Base-by-base conservation (phyloP, 805 yeast genomes). In the Pichia sporocuriosa region DNA sequence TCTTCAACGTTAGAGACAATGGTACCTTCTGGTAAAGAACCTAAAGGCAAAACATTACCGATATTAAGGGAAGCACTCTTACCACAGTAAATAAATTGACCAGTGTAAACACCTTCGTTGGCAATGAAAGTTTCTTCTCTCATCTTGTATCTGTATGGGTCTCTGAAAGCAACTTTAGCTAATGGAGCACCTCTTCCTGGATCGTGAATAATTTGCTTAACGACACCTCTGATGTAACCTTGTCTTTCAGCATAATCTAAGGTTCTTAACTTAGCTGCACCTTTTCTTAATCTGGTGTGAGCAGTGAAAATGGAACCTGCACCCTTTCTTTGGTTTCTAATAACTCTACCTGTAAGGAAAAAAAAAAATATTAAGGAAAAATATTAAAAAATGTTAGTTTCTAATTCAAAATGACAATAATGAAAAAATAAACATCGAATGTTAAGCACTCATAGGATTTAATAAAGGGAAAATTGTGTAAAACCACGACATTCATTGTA, bases 261-360 rank as follows among this genome's bases (percentile, higher is more conserved):
- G 70, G 96, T 84, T 84, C 98, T 87, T 72, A 90, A 83, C 86
- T 90, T 90, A 70, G 98, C 98, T 71, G 98, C 97, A 73, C 98
- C 98, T 79, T 93, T 86, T 85, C 98, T 88, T 75, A 93, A 86
- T 78, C 97, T 90, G 81, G 97, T 90, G 94, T 90, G 95, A 67
- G 98, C 82, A 71, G 95, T 84, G 88, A 93, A 93, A 81, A 93
- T 88, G 67, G 97, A 90, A 70, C 98, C 97, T 75, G 96, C 96
- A 84, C 97, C 97, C 81, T 93, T 93, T 88, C 99, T 89, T 84
- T 93, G 99, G 84, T 93, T 93, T 80, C 98, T 95, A 81, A 93
- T 93, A 77, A 93, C 99, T 84, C 97, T 87, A 85, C 96, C 96
- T 42, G 37, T 44, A 20, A n/a, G 27, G 29, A 13, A n/a, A 33